phyloP scores from a whole-genome alignment of 768 basidiomycete genomes.

The Lactarius akahatsu region DNA sequence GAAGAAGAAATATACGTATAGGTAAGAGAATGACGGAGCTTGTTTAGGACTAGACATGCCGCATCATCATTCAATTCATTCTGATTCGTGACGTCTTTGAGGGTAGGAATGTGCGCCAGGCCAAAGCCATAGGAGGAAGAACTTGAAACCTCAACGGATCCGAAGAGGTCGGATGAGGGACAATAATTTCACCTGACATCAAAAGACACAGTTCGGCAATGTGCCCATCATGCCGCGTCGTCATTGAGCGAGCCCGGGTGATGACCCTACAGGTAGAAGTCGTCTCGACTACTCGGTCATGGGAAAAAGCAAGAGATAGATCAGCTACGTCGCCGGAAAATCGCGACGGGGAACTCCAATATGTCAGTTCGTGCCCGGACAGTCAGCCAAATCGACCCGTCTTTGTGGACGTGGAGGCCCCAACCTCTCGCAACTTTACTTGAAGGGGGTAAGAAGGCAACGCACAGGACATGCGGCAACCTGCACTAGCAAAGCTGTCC shows the following conservation, averaged over 20 bases:
- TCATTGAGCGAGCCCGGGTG: background rate
- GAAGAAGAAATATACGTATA: background rate
- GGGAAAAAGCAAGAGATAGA: slow-evolving; percentile 5
- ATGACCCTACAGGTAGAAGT: background rate
- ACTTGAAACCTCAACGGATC: slow-evolving; percentile 12
- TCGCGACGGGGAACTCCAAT: slow-evolving; percentile 10
- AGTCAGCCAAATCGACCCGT: background rate
- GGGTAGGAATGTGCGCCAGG: slow-evolving; percentile 7
- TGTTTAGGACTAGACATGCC: background rate
- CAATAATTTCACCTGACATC: slow-evolving; percentile 13
- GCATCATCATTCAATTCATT: slow-evolving; percentile 8
- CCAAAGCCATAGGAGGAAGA: background rate
- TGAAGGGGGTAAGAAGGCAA: slow-evolving; percentile 14
- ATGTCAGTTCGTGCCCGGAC: slow-evolving; percentile 19
- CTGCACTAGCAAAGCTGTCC: slow-evolving; percentile 1
- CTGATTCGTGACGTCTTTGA: slow-evolving; percentile 6
- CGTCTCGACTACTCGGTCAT: background rate
- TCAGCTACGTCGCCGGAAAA: slow-evolving; percentile 8
- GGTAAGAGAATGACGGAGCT: background rate
- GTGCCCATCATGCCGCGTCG: background rate
- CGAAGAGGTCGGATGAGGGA: slow-evolving; percentile 19
- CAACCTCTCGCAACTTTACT: slow-evolving; percentile 5
- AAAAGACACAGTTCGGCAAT: slow-evolving; percentile 6
- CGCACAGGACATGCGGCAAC: slow-evolving; percentile 24
- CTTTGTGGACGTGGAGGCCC: slow-evolving; percentile 1